A percentile compares a stretch with the other conserved stretches of the same genome.
phyloP scores from a whole-genome alignment of 345 rosid species.

The Geranium rotundifolium region DNA sequence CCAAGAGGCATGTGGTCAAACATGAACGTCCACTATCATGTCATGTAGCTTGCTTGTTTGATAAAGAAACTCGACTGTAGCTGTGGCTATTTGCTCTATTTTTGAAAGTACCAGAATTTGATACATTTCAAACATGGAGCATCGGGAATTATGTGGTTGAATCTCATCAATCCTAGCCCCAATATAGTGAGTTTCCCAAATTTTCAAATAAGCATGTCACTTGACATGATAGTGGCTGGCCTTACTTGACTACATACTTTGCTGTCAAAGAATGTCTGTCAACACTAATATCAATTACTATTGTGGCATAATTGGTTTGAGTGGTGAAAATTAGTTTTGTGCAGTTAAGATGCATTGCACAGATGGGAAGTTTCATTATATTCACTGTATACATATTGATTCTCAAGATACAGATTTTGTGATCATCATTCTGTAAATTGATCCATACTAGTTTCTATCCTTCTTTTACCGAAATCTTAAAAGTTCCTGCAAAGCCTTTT shows the following conservation, averaged over 20 bases:
- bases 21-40: neutral
- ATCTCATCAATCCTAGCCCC: neutral
- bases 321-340: too few species aligned
- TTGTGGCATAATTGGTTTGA: too few species aligned
- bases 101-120: neutral
- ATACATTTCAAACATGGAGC: neutral
- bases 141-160: neutral
- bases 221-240: conserved; percentile 5
- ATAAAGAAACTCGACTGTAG: neutral
- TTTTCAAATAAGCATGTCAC: conserved; percentile 2
- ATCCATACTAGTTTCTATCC: neutral
- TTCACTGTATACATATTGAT: neutral
- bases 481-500: neutral
- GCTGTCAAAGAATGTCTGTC: neutral
- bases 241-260: neutral
- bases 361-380: too few species aligned
- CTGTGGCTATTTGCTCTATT: neutral
- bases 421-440: neutral
- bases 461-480: neutral
- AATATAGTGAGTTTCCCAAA: neutral
- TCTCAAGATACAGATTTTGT: neutral
- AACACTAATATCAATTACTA: neutral
- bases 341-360: too few species aligned
- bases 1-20: neutral
- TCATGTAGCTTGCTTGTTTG: neutral